Evolutionary conservation across 2,329 filamentous ascomycete genomes (phyloP).

Genomic region (Epicoccum sorghinum): DNA sequence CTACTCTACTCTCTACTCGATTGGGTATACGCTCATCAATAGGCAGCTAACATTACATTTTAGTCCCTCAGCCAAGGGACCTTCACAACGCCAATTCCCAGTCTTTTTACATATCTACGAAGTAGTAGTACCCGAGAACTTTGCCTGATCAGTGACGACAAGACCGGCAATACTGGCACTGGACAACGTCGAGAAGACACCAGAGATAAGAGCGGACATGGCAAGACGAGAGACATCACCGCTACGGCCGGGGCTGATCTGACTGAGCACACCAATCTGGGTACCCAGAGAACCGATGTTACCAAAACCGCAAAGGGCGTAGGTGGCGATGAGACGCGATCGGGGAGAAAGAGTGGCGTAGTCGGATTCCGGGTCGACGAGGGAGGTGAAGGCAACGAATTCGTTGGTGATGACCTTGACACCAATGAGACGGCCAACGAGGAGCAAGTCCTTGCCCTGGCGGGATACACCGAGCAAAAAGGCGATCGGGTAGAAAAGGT

Average conservation of each 20-base stretch:
- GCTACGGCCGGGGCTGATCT: constrained; percentile 75
- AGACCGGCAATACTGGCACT: constrained; percentile 67
- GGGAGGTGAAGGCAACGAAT: constrained; percentile 71
- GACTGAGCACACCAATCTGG: constrained; percentile 85
- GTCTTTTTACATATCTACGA: constrained; percentile 14
- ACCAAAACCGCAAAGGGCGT: constrained; percentile 76
- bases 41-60: constrained; percentile 18
- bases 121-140: constrained; percentile 28
- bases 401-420: constrained; percentile 88
- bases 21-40: constrained; percentile 19
- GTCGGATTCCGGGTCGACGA: constrained; percentile 53
- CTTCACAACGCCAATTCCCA: constrained; percentile 3
- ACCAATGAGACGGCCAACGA: constrained; percentile 79
- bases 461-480: constrained; percentile 82
- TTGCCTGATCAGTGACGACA: constrained; percentile 56
- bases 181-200: constrained; percentile 78
- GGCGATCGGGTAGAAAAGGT: constrained; percentile 77
- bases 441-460: constrained; percentile 63
- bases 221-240: constrained; percentile 79
- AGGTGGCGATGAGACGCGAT: constrained; percentile 81
- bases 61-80: constrained; percentile 1
- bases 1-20: constrained; percentile 12
- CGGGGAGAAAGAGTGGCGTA: constrained; percentile 70
- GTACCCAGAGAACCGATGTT: constrained; percentile 89
- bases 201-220: constrained; percentile 76